A percentile compares a stretch with the other conserved stretches of the same genome.
Conservation (phyloP, 2,329 filamentous ascomycete species). For the Emergomyces africanus region DNA sequence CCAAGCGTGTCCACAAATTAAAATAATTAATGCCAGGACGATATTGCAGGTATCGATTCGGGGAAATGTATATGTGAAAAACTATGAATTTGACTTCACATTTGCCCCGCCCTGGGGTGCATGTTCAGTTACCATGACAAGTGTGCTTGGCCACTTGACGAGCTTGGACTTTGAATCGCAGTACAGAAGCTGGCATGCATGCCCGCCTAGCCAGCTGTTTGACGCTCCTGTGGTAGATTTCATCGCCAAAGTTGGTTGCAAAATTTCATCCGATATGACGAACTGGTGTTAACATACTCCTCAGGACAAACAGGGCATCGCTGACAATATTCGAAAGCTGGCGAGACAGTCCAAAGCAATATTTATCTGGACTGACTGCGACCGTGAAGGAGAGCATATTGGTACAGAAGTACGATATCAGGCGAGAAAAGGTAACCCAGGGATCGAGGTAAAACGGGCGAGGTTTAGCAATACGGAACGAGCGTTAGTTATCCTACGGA, state of each 20-base stretch:
- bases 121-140: constrained; percentile 86
- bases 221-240: constrained; percentile 59
- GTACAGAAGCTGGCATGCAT: constrained; percentile 69
- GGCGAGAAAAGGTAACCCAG: constrained; percentile 58
- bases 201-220: constrained; percentile 67
- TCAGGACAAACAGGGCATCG: constrained; percentile 67
- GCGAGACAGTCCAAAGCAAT: constrained; percentile 60
- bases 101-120: constrained; percentile 70
- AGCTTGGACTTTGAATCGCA: constrained; percentile 60
- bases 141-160: constrained; percentile 78
- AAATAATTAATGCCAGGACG: constrained; percentile 3
- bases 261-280: neutral
- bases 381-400: constrained; percentile 94
- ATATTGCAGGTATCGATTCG: constrained; percentile 48
- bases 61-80: constrained; percentile 71
- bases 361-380: constrained; percentile 98
- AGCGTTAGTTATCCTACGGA: constrained; percentile 45
- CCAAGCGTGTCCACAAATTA: neutral
- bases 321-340: constrained; percentile 70
- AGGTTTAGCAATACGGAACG: constrained; percentile 93
- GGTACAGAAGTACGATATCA: constrained; percentile 79
- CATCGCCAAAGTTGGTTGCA: constrained; percentile 49
- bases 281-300: constrained; percentile 6
- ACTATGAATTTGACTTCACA: constrained; percentile 83
- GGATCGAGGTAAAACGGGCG: constrained; percentile 70